A percentile compares a stretch with the other conserved stretches of the same genome.
Evolutionary conservation across 805 yeast species (phyloP).

Genomic region (Wickerhamiella australiensis): DNA sequence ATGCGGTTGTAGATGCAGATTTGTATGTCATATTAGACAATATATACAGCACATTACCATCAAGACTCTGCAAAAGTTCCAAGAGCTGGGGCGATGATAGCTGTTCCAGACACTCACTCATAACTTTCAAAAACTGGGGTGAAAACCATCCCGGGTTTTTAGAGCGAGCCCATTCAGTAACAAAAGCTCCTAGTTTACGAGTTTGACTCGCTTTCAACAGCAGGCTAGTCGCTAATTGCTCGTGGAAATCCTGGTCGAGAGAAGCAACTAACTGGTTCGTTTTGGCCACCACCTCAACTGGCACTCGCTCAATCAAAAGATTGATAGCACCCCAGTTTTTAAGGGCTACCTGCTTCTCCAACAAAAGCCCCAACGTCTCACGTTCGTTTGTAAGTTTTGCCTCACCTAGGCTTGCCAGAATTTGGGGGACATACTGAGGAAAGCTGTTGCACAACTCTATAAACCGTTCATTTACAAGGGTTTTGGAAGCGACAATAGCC

Average conservation of each 20-base stretch:
- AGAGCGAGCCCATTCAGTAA: neutral
- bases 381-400: constrained; percentile 1
- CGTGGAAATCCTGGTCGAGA: constrained; percentile 9
- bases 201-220: constrained; percentile 3
- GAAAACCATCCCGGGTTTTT: neutral
- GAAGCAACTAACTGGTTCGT: neutral
- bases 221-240: neutral
- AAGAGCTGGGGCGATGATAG: constrained; percentile 16
- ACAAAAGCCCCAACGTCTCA: neutral
- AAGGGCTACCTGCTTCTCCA: neutral
- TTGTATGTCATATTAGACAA: neutral
- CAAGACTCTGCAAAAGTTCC: constrained; percentile 5
- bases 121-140: neutral
- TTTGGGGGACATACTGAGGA: constrained; percentile 8
- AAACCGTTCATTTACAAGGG: constrained; percentile 13
- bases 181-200: constrained; percentile 9
- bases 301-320: neutral
- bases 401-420: constrained; percentile 6
- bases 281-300: neutral
- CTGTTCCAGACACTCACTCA: constrained; percentile 9
- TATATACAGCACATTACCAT: neutral
- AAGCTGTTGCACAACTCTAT: neutral
- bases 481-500: constrained; percentile 9
- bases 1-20: neutral
- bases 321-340: constrained; percentile 2